Conservation (phyloP, 257 asterid species). For the Paraleonurus japonicus region DNA sequence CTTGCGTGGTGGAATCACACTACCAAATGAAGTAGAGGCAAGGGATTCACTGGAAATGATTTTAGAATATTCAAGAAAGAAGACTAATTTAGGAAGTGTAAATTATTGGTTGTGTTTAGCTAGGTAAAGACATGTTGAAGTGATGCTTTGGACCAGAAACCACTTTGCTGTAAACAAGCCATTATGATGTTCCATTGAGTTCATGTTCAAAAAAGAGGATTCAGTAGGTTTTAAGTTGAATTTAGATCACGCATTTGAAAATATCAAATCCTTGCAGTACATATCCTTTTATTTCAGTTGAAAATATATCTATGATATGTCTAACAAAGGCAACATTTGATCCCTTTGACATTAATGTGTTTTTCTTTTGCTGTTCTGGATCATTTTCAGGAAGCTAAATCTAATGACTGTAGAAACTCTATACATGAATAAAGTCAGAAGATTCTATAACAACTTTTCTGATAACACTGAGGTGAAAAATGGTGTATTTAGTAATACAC, state of each 20-base stretch:
- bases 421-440: not conserved
- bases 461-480: not conserved
- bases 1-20: not conserved
- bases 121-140: too few species aligned
- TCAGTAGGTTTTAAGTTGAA: not conserved
- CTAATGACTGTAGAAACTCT: not conserved
- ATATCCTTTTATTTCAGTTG: not conserved
- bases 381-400: not conserved
- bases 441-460: not conserved
- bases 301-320: not conserved
- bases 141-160: too few species aligned
- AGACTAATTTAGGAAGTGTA: not conserved
- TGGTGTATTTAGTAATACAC: not conserved
- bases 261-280: not conserved
- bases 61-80: not conserved
- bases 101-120: not conserved
- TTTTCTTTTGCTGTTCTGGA: not conserved
- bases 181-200: too few species aligned
- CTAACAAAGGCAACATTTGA: not conserved
- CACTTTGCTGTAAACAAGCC: too few species aligned
- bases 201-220: too few species aligned
- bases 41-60: not conserved
- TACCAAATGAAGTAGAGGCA: not conserved
- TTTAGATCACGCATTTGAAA: not conserved
- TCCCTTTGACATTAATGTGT: constrained; percentile 3